phyloP scores from a whole-genome alignment of 1,139 yeast genomes.

The Sugiyamaella neomexicana region DNA sequence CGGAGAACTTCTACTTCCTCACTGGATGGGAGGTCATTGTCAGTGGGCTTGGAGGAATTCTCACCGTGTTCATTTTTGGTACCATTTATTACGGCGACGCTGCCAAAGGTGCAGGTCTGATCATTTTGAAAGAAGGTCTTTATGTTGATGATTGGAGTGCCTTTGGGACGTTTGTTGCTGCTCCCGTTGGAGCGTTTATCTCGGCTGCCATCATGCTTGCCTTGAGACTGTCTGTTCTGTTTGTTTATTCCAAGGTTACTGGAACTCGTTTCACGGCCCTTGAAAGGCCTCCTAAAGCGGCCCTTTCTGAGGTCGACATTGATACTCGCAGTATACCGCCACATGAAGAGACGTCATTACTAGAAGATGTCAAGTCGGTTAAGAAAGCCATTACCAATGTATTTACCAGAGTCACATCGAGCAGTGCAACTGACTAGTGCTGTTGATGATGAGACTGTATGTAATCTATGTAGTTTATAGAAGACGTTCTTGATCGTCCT shows the following conservation, averaged over 20 bases:
- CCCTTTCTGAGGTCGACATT: background rate
- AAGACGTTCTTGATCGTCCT: background rate
- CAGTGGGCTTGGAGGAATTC: slow-evolving; percentile 80
- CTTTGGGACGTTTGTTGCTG: slow-evolving; percentile 90
- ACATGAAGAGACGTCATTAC: slow-evolving; percentile 12
- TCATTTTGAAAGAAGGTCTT: slow-evolving; percentile 75
- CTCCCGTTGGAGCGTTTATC: slow-evolving; percentile 78
- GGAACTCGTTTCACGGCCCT: slow-evolving; percentile 58
- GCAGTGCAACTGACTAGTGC: background rate
- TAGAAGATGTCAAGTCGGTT: slow-evolving; percentile 8
- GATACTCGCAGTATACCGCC: background rate
- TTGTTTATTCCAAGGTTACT: slow-evolving; percentile 43
- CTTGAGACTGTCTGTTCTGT: slow-evolving; percentile 49
- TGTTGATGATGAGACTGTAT: background rate
- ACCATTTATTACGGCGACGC: slow-evolving; percentile 72
- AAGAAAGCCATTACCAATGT: slow-evolving; percentile 9
- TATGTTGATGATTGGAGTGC: slow-evolving; percentile 89
- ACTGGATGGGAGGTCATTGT: slow-evolving; percentile 80
- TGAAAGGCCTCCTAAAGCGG: slow-evolving; percentile 45
- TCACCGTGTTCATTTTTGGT: slow-evolving; percentile 82
- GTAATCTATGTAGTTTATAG: slow-evolving; percentile 1
- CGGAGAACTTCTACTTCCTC: slow-evolving; percentile 58
- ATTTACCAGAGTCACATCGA: slow-evolving; percentile 6
- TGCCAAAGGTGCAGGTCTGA: slow-evolving; percentile 71
- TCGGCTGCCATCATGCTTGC: slow-evolving; percentile 56